Base-by-base conservation (phyloP, 2,329 filamentous ascomycete species). In the Phialophora chinensis region DNA sequence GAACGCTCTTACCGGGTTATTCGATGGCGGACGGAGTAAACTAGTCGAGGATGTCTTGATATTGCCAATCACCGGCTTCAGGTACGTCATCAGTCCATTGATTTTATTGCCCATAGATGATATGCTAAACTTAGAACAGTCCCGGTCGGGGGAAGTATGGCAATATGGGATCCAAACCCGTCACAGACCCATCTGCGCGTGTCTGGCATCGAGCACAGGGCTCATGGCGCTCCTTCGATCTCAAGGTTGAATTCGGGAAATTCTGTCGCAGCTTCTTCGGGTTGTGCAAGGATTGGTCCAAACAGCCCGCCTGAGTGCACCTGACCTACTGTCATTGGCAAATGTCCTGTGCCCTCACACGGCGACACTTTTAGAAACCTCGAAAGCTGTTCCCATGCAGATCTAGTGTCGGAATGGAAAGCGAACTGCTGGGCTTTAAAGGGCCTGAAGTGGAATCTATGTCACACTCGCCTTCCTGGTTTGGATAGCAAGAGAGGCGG, bases 41-140 rank as follows among this genome's bases (percentile, higher is more conserved):
- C 49, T 73, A 7, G 73, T 76, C 1, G 74, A 72, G 4, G 75
- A 77, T 62, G 73, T 76, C 10, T 57, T 77, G 49, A 71, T 77
- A n/a, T 68, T 77, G 4, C 75, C 76, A 0, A 77, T 77, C 49
- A 77, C 76, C 0, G 75, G 73, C 3, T 77, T 77, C 56, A 76
- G 74, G 75, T 76, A 71, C 44, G 66, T 52, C 14, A 7, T 17
- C 1, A 4, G 38, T 27, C 31, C 23, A 12, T 23, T 33, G 27
- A 54, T 47, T 63, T 2, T 17, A 5, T 29, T 31, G 11, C 14
- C 42, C 17, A 1, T 23, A 23, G 25, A 47, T 25, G 33, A 49
- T 7, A 49, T 47, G 27, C 25, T 62, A 20, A 23, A 25, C 20
- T 57, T 11, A n/a, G 14, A 2, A n/a, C 44, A 75, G 72, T 29